These are phyloP conservation scores for Debaryomyces robertsiae DNA, from an alignment of 1,139 yeast genomes.

Conservation along the genomic window DNA sequence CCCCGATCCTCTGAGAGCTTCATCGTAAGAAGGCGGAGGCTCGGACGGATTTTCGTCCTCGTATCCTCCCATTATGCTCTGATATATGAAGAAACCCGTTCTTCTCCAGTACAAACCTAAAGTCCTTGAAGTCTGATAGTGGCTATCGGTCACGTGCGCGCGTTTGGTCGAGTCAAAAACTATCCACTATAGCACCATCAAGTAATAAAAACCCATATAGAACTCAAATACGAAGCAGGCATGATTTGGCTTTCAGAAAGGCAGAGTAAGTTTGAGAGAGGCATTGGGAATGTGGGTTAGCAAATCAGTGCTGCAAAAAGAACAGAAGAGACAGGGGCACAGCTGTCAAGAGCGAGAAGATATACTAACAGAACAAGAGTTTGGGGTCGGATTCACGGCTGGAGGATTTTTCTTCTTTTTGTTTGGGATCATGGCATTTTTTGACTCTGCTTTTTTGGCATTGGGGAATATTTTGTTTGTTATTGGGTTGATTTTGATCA, in stretches of 20 bases:
- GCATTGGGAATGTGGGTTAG: no score
- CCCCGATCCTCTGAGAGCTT: constrained; percentile 13
- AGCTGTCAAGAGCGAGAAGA: no score
- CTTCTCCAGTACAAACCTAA: no score
- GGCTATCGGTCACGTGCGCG: constrained; percentile 3
- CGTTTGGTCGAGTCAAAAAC: neutral
- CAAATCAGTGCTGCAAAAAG: no score
- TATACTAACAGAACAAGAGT: constrained; percentile 52
- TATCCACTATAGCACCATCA: constrained; percentile 2
- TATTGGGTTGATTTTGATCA: constrained; percentile 78
- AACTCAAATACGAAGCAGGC: no score
- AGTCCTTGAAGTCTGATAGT: neutral
- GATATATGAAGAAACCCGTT: no score
- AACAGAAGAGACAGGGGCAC: no score
- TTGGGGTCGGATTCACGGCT: constrained; percentile 93
- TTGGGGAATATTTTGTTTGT: constrained; percentile 84
- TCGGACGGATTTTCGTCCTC: constrained; percentile 9
- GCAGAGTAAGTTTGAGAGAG: constrained; percentile 58
- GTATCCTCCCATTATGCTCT: neutral
- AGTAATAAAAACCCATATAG: no score
- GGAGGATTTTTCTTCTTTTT: constrained; percentile 79
- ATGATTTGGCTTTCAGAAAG: constrained; percentile 81
- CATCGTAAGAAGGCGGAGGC: constrained; percentile 22
- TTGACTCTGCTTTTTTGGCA: constrained; percentile 87
- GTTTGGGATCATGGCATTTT: constrained; percentile 81